A percentile compares a stretch with the other conserved stretches of the same genome.
phyloP scores from a whole-genome alignment of 768 basidiomycete species.

The Pisolithus tinctorius region DNA sequence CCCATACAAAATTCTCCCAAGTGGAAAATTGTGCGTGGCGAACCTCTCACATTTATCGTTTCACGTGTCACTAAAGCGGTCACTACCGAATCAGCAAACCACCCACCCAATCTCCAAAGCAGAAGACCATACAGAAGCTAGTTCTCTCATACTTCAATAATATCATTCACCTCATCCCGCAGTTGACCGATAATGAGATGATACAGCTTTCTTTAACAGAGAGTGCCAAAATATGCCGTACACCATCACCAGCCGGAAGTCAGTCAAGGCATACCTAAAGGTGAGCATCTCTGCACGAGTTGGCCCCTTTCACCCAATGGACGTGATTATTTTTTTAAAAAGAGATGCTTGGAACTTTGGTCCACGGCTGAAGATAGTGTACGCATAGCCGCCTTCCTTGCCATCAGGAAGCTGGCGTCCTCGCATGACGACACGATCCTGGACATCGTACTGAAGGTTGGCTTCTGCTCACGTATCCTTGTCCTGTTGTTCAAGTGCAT shows the following conservation, averaged over 20 bases:
- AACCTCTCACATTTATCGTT: too few relatives aligned
- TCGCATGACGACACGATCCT: slow-evolving; percentile 73
- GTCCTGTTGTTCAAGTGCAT: neutral
- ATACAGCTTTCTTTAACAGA: slow-evolving; percentile 72
- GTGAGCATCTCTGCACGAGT: slow-evolving; percentile 30
- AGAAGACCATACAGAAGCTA: slow-evolving; percentile 79
- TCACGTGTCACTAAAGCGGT: neutral
- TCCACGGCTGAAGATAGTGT: slow-evolving; percentile 72
- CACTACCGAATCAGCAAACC: slow-evolving; percentile 56
- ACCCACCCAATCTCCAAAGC: slow-evolving; percentile 73
- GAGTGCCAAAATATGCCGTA: slow-evolving; percentile 89
- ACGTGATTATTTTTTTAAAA: neutral
- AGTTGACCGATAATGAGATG: slow-evolving; percentile 62
- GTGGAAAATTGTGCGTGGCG: slow-evolving; percentile 76
- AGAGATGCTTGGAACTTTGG: slow-evolving; percentile 86
- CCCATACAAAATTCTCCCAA: slow-evolving; percentile 75
- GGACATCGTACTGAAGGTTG: slow-evolving; percentile 82
- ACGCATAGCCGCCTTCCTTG: slow-evolving; percentile 80
- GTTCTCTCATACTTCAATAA: slow-evolving; percentile 89
- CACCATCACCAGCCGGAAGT: slow-evolving; percentile 74
- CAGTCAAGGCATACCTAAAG: slow-evolving; percentile 83
- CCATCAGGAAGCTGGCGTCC: slow-evolving; percentile 72
- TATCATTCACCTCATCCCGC: slow-evolving; percentile 67
- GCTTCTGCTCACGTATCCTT: neutral
- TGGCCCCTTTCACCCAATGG: neutral